Evolutionary conservation across 1,284 basidiomycete species (phyloP), one percentile per base, ranked within the genome.

Genomic region (Trichosporon faecale): DNA sequence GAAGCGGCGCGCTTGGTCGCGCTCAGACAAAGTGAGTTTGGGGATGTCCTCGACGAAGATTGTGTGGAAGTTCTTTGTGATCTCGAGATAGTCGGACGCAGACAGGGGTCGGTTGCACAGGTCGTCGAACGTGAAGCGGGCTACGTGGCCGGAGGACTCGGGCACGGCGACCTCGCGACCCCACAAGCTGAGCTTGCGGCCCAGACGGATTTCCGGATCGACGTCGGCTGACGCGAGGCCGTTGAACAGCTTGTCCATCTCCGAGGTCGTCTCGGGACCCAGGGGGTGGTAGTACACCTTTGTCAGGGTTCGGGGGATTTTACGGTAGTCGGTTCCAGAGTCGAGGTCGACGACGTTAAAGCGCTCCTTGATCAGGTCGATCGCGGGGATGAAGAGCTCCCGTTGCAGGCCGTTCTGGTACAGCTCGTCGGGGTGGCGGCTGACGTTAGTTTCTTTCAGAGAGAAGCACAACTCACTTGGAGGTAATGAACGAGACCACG

Each of bases 321-420:
- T 91, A 66, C 95, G 91, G 82, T 98, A 98, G 80, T 98, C 95
- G 68, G 94, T 98, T 55, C 92, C 94, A 11, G 95, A 98, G 83
- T 98, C 91, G 31, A 99, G 88, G 81, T 98, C 94, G 1, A 91
- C 92, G 6, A 99, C 90, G 68, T 91, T 87, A 76, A 97, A 94
- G 35, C 88, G 89, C 2, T 89, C 85, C 85, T 98, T 96, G 77
- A 99, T 88, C 44, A 99, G 87, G 44, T 98, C 92, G 73, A 99
- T 99, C 66, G 95, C 92, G 4, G 97, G 97, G 46, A 98, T 81
- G 84, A 99, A 99, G 76, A 92, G 95, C n/a, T 91, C 89, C 21
- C 97, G 89, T 81, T 99, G 97, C 66, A 99, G 98, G 0, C 97
- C 97, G 77, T 99, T 99, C 88, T 96, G 96, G 86, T 99, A 99